Conservation (phyloP, 2,329 filamentous ascomycete genomes). For the Capronia americana region DNA sequence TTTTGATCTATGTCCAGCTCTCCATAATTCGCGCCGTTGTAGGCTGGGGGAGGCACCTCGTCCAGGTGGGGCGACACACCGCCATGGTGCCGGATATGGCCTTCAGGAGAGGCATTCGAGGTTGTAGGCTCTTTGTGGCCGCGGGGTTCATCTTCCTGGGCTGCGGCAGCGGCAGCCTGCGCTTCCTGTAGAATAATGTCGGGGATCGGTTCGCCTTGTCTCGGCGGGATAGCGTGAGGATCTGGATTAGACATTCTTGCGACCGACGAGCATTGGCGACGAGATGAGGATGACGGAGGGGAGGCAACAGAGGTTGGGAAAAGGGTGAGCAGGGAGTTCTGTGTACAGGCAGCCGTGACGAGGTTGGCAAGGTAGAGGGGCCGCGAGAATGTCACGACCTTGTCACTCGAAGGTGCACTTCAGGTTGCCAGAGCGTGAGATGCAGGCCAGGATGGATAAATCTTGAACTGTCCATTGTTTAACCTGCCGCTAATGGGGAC, state of each 20-base stretch:
- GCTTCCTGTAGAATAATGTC: conserved; percentile 26
- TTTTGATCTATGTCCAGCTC: conserved; percentile 67
- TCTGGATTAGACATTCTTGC: conserved; percentile 28
- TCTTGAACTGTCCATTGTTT: neutral
- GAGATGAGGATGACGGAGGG: neutral
- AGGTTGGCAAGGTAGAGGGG: neutral
- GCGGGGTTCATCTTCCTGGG: conserved; percentile 23
- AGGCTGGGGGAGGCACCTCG: conserved; percentile 39
- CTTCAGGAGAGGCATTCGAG: conserved; percentile 18
- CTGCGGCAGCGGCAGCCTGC: conserved; percentile 27
- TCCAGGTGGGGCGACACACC: conserved; percentile 34
- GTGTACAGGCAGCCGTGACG: neutral
- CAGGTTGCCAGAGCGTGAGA: neutral
- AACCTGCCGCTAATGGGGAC: conserved; percentile 6
- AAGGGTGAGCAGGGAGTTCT: neutral
- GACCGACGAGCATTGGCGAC: conserved; percentile 16
- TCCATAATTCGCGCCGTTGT: conserved; percentile 57
- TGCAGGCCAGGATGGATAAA: neutral
- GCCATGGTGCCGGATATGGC: conserved; percentile 32
- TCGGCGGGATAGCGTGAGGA: conserved; percentile 10
- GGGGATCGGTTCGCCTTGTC: conserved; percentile 19
- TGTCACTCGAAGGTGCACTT: conserved; percentile 14
- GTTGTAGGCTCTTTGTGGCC: conserved; percentile 9
- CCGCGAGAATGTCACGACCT: neutral
- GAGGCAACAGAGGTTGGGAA: neutral